phyloP scores from a whole-genome alignment of 2,329 filamentous ascomycete genomes.

The Ambrosiella xylebori region DNA sequence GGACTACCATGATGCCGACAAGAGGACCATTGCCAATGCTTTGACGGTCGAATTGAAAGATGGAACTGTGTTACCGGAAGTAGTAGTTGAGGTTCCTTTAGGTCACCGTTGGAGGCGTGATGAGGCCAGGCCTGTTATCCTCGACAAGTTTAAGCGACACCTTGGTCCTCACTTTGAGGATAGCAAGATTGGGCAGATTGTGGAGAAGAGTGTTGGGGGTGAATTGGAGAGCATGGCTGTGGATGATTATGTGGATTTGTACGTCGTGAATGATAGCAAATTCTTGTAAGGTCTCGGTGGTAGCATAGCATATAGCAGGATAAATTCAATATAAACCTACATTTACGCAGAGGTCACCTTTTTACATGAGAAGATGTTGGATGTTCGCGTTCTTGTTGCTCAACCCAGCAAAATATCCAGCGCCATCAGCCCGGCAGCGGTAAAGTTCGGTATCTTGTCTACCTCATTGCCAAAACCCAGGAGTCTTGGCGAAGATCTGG shows the following conservation, averaged over 20 bases:
- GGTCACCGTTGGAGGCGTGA: conserved; percentile 82
- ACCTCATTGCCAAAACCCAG: too few species aligned
- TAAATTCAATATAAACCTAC: not conserved
- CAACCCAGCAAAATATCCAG: too few species aligned
- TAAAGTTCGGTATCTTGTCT: too few species aligned
- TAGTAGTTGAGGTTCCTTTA: conserved; percentile 82
- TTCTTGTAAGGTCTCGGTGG: conserved; percentile 4
- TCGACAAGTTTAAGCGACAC: conserved; percentile 91
- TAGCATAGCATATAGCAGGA: not conserved
- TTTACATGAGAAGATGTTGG: too few species aligned
- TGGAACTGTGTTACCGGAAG: conserved; percentile 77
- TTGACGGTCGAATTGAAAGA: conserved; percentile 90
- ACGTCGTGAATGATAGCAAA: conserved; percentile 37
- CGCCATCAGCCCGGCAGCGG: too few species aligned
- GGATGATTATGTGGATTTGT: conserved; percentile 88
- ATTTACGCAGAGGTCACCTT: too few species aligned
- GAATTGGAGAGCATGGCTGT: conserved; percentile 69
- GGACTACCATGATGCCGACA: conserved; percentile 86
- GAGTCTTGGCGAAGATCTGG: too few species aligned
- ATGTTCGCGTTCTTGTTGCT: too few species aligned
- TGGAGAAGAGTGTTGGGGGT: conserved; percentile 60
- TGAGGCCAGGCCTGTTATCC: conserved; percentile 93
- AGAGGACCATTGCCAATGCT: conserved; percentile 94
- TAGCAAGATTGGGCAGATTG: conserved; percentile 59
- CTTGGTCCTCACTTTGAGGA: conserved; percentile 66